Base-by-base conservation (phyloP, 2,329 filamentous ascomycete species). In the Colletotrichum australisinense region DNA sequence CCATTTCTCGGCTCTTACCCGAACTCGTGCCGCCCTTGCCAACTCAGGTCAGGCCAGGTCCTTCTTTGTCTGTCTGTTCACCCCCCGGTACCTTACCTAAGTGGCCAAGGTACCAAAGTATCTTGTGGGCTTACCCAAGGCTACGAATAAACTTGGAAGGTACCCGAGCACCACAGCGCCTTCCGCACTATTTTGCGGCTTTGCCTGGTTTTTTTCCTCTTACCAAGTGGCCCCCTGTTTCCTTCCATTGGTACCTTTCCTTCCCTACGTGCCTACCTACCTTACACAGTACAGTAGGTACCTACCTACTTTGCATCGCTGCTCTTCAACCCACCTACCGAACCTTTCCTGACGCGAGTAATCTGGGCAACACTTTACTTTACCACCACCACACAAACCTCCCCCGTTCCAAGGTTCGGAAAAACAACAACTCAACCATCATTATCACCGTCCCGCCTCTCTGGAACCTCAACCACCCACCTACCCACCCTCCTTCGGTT, bases 1-100 rank as follows among this genome's bases (percentile, higher is more conserved):
- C 52, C 22, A 24, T 26, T n/a, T 55, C 59, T 68, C 58, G 64
- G 64, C 58, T 72, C 64, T 63, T 69, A 69, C 30, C 69, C 69
- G 69, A 72, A 69, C 57, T 42, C 30, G 38, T 49, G 57, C 69
- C 64, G 69, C 49, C 35, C 49, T 38, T 28, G 38, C 53, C 26
- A 22, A 55, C n/a, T 42, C 38, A 42, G 38, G 38, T 42, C 38
- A 42, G 38, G 38, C 8, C 38, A 42, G 38, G 16, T 42, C 64
- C 22, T 24, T 49, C 58, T 22, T 49, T 30, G 26, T 42, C 49
- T 46, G n/a, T 42, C 32, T 35, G 32, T 42, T 12, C 35, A 38
- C 35, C 5, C 38, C 38, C 38, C 38, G 38, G 38, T 26, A 28
- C 19, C 42, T 49, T 49, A 49, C 19, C 42, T 49, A 49, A 49